Evolutionary conservation across 495 filamentous ascomycete species (phyloP), one percentile per base, ranked within the genome.

Genomic region (Pyrenopolyporus hunteri): DNA sequence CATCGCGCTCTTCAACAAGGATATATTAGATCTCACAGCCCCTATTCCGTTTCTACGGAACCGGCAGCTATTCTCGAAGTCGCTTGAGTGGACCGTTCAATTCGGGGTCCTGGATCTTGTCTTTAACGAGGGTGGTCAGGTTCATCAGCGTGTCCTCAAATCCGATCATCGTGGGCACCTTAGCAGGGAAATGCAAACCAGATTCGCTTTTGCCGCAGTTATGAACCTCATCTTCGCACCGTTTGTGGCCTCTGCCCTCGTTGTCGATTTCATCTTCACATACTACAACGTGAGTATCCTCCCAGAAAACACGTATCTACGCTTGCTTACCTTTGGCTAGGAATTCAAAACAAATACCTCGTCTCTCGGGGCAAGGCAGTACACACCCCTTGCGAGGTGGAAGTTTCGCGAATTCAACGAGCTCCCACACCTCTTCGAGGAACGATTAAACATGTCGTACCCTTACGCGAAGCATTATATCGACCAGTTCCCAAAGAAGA

Each of bases 351-450:
- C 88, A 69, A 95, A 96, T 59, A 93, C 94, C 0, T 88, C 90
- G 0, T 82, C 91, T 44, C 52, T 80, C 17, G 88, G 89, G 11
- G 88, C 90, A 17, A 86, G 94, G 10, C 87, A 89, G 64, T 98
- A 97, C 66, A 97, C 93, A 1, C 90, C 92, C 1, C 82, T 97
- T 43, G 94, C 95, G 1, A 89, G 95, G 71, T 98, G 94, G 95
- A 97, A 97, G 66, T 97, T 98, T 57, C 89, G 94, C 44, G 93
- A 98, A 72, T 98, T 98, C 80, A 98, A 98, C 66, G 94, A 98
- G 71, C 83, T 98, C 0, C 87, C 86, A 61, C 94, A 98, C 76
- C 78, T 98, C 1, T 98, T 97, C 66, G 83, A 91, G 59, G 88
- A 91, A 53, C 86, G 94, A 9, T 80, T 89, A 49, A 91, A 96